Conservation (phyloP, 1,284 basidiomycete species). For the Cryptococcus deneoformans region DNA sequence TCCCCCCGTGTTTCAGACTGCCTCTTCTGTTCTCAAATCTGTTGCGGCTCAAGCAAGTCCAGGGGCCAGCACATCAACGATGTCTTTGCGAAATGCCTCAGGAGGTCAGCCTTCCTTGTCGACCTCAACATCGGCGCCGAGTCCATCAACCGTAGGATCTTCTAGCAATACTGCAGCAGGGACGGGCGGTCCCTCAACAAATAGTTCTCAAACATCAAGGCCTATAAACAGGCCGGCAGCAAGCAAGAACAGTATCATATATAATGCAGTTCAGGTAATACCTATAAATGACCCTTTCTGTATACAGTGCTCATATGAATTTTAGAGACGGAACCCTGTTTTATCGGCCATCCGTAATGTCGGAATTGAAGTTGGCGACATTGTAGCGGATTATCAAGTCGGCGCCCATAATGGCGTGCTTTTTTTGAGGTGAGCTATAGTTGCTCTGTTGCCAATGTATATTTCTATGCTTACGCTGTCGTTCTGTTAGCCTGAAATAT, state of each 20-base stretch:
- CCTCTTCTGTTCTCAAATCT: constrained; percentile 18
- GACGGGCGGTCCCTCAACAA: constrained; percentile 1
- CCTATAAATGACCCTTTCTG: not conserved
- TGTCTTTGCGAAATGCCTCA: constrained; percentile 21
- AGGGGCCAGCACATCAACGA: not conserved
- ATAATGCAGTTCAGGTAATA: constrained; percentile 63
- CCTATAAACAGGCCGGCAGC: constrained; percentile 27
- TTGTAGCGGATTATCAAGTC: constrained; percentile 92
- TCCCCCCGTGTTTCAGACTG: constrained; percentile 22
- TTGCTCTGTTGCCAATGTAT: not conserved
- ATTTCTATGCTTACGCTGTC: not conserved
- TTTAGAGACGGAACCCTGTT: constrained; percentile 83
- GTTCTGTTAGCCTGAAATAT: constrained; percentile 70
- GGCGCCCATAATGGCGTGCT: constrained; percentile 91
- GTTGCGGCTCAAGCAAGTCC: constrained; percentile 1
- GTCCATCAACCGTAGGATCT: not conserved
- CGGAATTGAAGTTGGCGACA: constrained; percentile 92
- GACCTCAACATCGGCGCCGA: not conserved
- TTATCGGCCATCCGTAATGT: constrained; percentile 81
- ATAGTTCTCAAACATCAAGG: constrained; percentile 1
- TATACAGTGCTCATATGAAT: constrained; percentile 19
- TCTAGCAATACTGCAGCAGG: not conserved
- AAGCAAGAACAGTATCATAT: constrained; percentile 60
- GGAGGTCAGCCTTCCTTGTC: constrained; percentile 15
- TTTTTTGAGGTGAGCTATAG: constrained; percentile 68